phyloP scores from a whole-genome alignment of 1,284 basidiomycete species.

The Cryptococcus wingfieldii region DNA sequence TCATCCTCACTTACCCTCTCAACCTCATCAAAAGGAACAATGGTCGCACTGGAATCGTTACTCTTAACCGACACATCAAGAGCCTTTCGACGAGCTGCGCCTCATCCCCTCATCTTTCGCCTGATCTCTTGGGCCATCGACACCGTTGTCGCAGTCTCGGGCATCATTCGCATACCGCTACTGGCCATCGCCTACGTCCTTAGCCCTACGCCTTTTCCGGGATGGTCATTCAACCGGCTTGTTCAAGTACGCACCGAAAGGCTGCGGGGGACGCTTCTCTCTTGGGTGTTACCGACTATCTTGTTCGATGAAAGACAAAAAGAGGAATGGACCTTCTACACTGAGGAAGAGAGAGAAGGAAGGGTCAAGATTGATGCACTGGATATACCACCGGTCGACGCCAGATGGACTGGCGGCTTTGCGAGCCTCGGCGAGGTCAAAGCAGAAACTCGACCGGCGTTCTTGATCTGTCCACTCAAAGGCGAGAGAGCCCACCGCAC shows the following conservation, averaged over 20 bases:
- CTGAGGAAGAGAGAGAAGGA: not conserved
- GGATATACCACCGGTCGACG: constrained; percentile 2
- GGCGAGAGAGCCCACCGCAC: not conserved
- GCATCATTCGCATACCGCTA: constrained; percentile 2
- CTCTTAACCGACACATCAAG: no score
- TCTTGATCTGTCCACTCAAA: constrained; percentile 18
- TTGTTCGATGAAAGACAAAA: constrained; percentile 5
- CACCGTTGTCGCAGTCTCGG: not conserved
- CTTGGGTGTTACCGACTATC: constrained; percentile 3
- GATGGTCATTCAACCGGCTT: constrained; percentile 3
- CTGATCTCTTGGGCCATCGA: not conserved
- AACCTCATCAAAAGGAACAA: no score
- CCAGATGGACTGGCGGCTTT: constrained; percentile 7
- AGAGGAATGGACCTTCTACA: not conserved
- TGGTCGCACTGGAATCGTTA: no score
- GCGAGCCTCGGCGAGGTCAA: constrained; percentile 5
- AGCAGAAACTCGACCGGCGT: constrained; percentile 9
- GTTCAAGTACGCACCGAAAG: constrained; percentile 2
- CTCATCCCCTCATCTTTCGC: not conserved
- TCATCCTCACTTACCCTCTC: no score
- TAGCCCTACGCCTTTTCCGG: not conserved
- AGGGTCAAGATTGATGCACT: constrained; percentile 9
- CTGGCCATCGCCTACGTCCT: not conserved
- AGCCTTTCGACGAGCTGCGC: not conserved
- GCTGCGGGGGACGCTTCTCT: not conserved